Conservation (phyloP, 2,329 filamentous ascomycete species). For the Tolypocladium paradoxum region DNA sequence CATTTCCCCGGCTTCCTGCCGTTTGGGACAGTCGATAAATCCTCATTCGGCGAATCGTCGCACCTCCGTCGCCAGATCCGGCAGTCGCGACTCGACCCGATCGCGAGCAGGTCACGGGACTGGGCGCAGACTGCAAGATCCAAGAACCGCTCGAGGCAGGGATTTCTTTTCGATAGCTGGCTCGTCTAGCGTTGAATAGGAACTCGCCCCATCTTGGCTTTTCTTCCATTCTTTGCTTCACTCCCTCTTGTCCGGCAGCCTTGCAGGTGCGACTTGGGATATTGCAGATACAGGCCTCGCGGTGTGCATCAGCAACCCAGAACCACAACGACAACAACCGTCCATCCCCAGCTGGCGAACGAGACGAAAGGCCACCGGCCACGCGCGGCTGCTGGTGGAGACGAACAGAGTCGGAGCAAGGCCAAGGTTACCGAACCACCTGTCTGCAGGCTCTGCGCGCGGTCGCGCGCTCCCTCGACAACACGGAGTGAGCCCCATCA, state of each 20-base stretch:
- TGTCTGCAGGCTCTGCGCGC: neutral
- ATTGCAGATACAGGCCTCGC: neutral
- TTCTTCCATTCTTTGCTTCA: neutral
- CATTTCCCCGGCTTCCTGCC: neutral
- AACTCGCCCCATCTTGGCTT: neutral
- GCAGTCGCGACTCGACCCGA: neutral
- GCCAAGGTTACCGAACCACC: neutral
- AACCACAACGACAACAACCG: neutral
- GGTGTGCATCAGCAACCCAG: neutral
- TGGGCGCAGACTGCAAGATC: neutral
- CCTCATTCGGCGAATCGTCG: neutral
- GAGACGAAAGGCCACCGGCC: neutral
- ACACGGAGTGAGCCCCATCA: neutral
- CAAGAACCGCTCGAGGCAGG: neutral
- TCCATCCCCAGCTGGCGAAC: neutral
- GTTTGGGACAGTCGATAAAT: neutral
- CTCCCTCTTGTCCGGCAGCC: neutral
- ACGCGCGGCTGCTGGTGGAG: neutral
- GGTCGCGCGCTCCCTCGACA: neutral
- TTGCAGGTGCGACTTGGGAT: too few species aligned
- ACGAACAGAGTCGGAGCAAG: neutral
- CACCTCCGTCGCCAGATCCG: neutral
- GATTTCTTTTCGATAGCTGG: slow-evolving; percentile 4
- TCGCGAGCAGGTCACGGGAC: neutral
- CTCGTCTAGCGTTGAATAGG: slow-evolving; percentile 6